Evolutionary conservation across 768 basidiomycete species (phyloP).

Genomic region (Termitomyces sp.): DNA sequence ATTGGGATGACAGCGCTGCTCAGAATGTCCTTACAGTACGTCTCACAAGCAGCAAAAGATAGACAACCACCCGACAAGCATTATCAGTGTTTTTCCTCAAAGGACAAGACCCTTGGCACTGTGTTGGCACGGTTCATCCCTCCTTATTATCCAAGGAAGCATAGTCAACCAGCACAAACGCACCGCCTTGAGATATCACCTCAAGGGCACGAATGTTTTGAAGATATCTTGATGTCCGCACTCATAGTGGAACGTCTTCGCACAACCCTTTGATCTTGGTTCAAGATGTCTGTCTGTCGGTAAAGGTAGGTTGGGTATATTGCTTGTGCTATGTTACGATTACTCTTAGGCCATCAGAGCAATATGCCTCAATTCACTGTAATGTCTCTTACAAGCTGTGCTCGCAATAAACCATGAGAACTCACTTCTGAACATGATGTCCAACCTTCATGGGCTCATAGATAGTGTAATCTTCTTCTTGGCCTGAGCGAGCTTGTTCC

Average conservation of each 20-base stretch:
- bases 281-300: neutral
- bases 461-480: conserved; percentile 34
- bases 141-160: conserved; percentile 26
- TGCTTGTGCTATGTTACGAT: neutral
- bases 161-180: conserved; percentile 26
- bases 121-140: conserved; percentile 36
- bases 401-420: neutral
- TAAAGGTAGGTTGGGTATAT: neutral
- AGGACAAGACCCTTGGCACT: conserved; percentile 27
- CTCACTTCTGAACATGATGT: conserved; percentile 80
- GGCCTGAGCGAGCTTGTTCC: conserved; percentile 31
- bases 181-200: conserved; percentile 34
- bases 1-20: conserved; percentile 31
- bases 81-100: conserved; percentile 34
- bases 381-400: conserved; percentile 1
- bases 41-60: neutral
- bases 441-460: conserved; percentile 85
- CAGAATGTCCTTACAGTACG: conserved; percentile 25
- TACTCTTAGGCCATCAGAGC: conserved; percentile 45
- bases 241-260: conserved; percentile 36
- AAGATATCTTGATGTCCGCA: conserved; percentile 38
- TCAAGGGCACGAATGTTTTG: conserved; percentile 33
- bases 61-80: neutral
- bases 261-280: conserved; percentile 27
- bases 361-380: conserved; percentile 77